These are phyloP conservation scores for Cryptosporidium sp. DNA, from an alignment of 169 alveolate genomes.

Conservation along the genomic window DNA sequence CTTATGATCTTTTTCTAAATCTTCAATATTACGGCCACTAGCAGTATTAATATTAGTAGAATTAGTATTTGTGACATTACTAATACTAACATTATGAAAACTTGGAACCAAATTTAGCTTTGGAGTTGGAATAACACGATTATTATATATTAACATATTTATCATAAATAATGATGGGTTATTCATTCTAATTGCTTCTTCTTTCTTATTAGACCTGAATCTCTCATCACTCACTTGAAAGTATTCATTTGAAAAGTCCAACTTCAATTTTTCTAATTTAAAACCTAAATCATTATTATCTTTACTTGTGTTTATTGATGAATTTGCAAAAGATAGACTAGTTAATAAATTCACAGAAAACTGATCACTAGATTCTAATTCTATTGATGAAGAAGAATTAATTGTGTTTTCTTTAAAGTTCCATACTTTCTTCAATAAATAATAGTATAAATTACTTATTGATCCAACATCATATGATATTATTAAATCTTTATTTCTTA, in stretches of 20 bases:
- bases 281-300: neutral
- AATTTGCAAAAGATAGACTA: neutral
- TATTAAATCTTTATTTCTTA: conserved; percentile 41
- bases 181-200: neutral
- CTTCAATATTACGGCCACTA: neutral
- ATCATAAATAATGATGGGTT: conserved; percentile 17
- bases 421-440: neutral
- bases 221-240: neutral
- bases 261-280: neutral
- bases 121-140: conserved; percentile 29
- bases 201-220: neutral
- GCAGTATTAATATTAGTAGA: no score
- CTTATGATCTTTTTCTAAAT: neutral
- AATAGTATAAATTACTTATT: conserved; percentile 23
- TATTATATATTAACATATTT: conserved; percentile 12
- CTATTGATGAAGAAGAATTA: neutral
- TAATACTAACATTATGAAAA: no score
- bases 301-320: neutral
- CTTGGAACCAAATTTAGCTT: conserved; percentile 2
- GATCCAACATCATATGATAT: neutral
- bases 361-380: conserved; percentile 25
- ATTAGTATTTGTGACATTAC: no score
- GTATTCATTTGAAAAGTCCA: conserved; percentile 7
- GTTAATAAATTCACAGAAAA: conserved; percentile 17
- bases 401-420: neutral